Evolutionary conservation across 495 filamentous ascomycete genomes (phyloP).

Genomic region (Xylaria flabelliformis): DNA sequence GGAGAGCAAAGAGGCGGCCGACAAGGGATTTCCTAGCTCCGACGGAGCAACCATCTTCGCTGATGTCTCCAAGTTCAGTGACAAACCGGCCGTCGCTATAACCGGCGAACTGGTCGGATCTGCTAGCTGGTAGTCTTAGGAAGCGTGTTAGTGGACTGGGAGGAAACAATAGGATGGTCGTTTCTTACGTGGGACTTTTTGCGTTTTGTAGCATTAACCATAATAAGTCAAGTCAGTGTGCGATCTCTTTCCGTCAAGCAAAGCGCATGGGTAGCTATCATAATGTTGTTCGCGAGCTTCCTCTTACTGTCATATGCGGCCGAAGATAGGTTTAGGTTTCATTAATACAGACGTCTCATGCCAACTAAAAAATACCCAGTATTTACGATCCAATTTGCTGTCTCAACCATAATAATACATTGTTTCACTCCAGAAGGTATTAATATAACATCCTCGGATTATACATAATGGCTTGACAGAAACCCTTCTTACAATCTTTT

Average conservation of each 20-base stretch:
- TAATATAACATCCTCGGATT: background rate
- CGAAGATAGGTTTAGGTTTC: background rate
- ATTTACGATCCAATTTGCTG: background rate
- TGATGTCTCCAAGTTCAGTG: slow-evolving; percentile 35
- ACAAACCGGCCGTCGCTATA: slow-evolving; percentile 5
- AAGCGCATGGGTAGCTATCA: background rate
- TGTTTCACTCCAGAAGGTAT: background rate
- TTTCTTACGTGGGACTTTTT: background rate
- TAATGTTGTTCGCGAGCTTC: too few species aligned
- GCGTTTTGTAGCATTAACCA: background rate
- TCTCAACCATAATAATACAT: background rate
- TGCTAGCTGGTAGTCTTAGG: slow-evolving; percentile 1
- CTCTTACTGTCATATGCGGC: background rate
- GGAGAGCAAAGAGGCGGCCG: slow-evolving; percentile 25
- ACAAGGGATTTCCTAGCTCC: background rate
- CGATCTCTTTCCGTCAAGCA: background rate
- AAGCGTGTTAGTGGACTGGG: background rate
- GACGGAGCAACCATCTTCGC: slow-evolving; percentile 28
- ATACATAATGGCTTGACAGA: background rate
- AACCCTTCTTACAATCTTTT: background rate
- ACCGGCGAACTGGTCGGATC: background rate
- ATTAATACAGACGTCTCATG: background rate
- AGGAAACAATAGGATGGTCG: background rate
- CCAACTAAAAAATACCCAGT: background rate
- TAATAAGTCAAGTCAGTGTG: background rate